A percentile compares a stretch with the other conserved stretches of the same genome.
phyloP scores from a whole-genome alignment of 495 filamentous ascomycete species.

The Halenospora varia region DNA sequence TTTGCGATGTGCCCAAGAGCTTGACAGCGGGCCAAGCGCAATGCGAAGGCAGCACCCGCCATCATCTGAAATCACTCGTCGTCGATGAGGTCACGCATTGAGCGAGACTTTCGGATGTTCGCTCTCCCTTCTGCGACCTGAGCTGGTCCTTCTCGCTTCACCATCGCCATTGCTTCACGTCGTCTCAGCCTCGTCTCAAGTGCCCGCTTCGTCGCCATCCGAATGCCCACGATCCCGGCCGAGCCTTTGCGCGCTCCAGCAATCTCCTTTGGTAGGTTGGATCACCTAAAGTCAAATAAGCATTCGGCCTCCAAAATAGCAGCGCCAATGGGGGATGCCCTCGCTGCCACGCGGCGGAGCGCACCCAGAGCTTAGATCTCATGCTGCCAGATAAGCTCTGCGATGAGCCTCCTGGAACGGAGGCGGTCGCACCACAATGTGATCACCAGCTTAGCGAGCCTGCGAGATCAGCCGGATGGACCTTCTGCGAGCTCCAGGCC shows the following conservation, averaged over 20 bases:
- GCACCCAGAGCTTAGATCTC: neutral
- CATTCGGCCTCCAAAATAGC: neutral
- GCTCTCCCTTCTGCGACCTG: conserved; percentile 3
- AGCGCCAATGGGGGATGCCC: neutral
- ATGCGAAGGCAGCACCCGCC: too few relatives aligned
- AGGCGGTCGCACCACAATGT: neutral
- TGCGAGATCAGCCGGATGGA: neutral
- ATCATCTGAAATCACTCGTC: neutral
- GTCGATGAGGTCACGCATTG: conserved; percentile 5
- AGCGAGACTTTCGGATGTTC: conserved; percentile 3
- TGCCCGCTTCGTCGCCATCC: neutral
- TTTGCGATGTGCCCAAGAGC: neutral
- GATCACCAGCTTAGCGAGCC: neutral
- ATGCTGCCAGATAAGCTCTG: neutral
- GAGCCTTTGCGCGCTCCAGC: neutral
- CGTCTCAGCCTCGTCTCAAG: conserved; percentile 21
- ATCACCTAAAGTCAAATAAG: neutral
- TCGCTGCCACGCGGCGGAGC: neutral
- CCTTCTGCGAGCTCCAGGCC: neutral
- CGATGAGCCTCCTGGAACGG: too few relatives aligned
- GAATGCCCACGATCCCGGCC: neutral
- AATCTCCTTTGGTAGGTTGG: neutral
- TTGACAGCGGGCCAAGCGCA: too few relatives aligned
- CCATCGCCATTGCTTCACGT: neutral
- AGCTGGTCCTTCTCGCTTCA: neutral